Evolutionary conservation across 176 grass and related monocot species (phyloP), one percentile per base, ranked within the genome.

Genomic region (Bothriochloa decipiens): DNA sequence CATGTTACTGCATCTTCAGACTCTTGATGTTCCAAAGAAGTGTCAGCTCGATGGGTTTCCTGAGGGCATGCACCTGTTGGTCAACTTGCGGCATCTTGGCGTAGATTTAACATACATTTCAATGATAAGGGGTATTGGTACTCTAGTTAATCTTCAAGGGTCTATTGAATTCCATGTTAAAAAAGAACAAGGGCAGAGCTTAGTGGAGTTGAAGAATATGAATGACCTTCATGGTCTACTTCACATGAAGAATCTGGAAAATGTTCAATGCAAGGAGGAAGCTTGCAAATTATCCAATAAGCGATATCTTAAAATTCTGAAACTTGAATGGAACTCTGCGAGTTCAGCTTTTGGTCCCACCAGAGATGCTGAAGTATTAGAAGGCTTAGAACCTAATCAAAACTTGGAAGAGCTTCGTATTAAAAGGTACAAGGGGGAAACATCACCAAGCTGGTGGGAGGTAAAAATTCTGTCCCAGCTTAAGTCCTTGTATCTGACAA

Each of bases 1-100:
- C 68, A 67, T 72, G 43, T 84, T 88, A 83, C 65, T 82, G 67
- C 92, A 94, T 75, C 86, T 94, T n/a, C 92, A 94, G 61, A 72
- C 78, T 33, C 23, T 94, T 55, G 80, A 84, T 80, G 45, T 94
- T 41, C 74, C 87, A 1, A 89, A 74, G 16, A 86, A 82, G 61
- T 86, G 72, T 65, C 65, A 76, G 22, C 42, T 88, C 2, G 40
- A 89, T 61, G 40, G 35, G 11, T 32, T 89, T 65, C 83, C 86
- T 53, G 41, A 79, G 49, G 76, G 68, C 33, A 86, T 89, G 55
- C 55, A 37, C 25, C 70, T 65, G 18, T 76, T 92, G 33, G 68
- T 49, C 66, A 86, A 64, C 78, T 79, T 92, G 83, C 46, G 83
- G 39, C 80, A 92, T 83, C 83, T 92, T 77, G 40, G 77, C 1